Conservation (phyloP, 140 eudicot genomes). For the Bidens hawaiensis region DNA sequence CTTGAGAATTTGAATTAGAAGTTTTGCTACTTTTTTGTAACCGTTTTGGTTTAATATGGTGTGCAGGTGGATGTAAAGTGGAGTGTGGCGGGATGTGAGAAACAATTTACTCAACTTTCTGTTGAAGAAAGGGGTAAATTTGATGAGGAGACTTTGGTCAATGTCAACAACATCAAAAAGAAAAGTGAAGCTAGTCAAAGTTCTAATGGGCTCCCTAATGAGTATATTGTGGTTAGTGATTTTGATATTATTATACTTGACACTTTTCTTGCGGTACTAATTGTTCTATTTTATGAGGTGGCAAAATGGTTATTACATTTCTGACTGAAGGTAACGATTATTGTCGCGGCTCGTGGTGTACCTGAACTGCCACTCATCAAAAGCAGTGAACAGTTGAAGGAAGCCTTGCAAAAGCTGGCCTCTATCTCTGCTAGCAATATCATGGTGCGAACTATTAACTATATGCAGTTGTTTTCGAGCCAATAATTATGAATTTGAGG, state of each 20-base stretch:
- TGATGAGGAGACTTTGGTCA: conserved; percentile 76
- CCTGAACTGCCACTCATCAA: not conserved
- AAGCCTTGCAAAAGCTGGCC: not conserved
- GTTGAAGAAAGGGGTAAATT: conserved; percentile 83
- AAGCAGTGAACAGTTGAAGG: not conserved
- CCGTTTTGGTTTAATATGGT: not conserved
- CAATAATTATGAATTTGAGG: not conserved
- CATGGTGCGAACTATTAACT: not conserved
- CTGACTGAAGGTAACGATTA: not conserved
- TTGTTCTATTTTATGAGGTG: too few species aligned
- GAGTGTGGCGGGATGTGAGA: conserved; percentile 51
- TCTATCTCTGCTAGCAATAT: not conserved
- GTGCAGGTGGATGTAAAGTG: conserved; percentile 56
- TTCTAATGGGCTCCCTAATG: conserved; percentile 56
- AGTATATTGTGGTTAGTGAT: conserved; percentile 74
- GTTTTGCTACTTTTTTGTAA: not conserved
- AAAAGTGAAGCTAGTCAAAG: conserved; percentile 44
- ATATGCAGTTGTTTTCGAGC: not conserved
- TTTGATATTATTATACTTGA: not conserved
- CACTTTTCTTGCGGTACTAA: too few species aligned
- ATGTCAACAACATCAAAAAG: conserved; percentile 63
- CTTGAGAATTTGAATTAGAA: not conserved
- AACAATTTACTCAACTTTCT: conserved; percentile 62
- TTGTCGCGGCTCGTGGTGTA: not conserved
- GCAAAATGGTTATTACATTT: too few species aligned